These are phyloP conservation scores for Diplocarpon mali DNA, from an alignment of 2,329 filamentous ascomycete genomes.

Conservation along the genomic window DNA sequence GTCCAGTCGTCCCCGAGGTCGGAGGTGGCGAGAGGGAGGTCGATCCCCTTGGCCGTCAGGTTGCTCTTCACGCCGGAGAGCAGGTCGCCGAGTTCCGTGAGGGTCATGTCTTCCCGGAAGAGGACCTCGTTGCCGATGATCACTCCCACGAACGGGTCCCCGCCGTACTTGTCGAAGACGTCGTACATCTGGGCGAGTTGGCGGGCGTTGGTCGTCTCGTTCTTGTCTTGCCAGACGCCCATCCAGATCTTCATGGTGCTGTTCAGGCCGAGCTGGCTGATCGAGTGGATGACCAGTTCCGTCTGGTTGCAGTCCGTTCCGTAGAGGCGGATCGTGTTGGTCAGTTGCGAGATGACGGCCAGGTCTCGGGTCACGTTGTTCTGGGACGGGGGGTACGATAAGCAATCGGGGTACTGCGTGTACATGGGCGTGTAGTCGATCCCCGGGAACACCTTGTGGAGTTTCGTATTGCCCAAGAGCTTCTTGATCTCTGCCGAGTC, in stretches of 20 bases:
- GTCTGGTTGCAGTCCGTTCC: conserved; percentile 98
- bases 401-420: conserved; percentile 77
- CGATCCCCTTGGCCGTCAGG: conserved; percentile 52
- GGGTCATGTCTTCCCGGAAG: conserved; percentile 64
- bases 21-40: conserved; percentile 70
- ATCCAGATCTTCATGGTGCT: conserved; percentile 79
- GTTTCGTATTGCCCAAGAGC: conserved; percentile 65
- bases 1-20: conserved; percentile 89
- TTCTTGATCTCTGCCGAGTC: conserved; percentile 70
- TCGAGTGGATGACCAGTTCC: conserved; percentile 78
- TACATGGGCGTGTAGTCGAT: conserved; percentile 94
- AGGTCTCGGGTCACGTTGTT: conserved; percentile 92
- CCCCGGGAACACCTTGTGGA: conserved; percentile 90
- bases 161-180: conserved; percentile 60
- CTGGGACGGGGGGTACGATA: conserved; percentile 68
- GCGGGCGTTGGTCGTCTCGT: conserved; percentile 70
- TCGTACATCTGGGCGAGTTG: conserved; percentile 78
- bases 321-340: conserved; percentile 78
- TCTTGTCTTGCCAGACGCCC: conserved; percentile 83
- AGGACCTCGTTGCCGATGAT: conserved; percentile 76
- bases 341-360: conserved; percentile 81
- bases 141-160: conserved; percentile 63
- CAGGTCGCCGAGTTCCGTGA: conserved; percentile 48
- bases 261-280: conserved; percentile 61
- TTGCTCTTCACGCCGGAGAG: conserved; percentile 62